phyloP scores from a whole-genome alignment of 306 rosid genomes.

The Ammopiptanthus mongolicus region DNA sequence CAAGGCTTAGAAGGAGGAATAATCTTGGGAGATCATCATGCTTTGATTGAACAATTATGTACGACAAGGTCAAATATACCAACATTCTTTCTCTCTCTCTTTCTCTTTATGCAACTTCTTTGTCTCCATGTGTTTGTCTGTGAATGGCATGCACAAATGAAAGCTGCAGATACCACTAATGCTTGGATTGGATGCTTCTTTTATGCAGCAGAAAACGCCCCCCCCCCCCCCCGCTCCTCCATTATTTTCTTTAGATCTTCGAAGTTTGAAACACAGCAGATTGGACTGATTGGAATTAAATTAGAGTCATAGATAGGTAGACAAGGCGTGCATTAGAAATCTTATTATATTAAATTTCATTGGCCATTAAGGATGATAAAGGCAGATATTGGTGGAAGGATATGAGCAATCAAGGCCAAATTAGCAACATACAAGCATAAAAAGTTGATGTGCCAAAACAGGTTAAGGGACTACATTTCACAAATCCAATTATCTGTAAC shows the following conservation, averaged over 20 bases:
- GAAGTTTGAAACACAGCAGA: conserved; percentile 15
- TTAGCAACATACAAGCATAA: conserved; percentile 36
- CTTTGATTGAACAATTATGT: conserved; percentile 58
- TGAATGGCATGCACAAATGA: conserved; percentile 67
- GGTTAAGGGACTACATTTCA: conserved; percentile 30
- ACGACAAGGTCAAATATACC: conserved; percentile 68
- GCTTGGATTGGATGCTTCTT: conserved; percentile 52
- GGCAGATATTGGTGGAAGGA: conserved; percentile 27
- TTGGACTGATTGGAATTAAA: conserved; percentile 30
- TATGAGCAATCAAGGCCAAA: conserved; percentile 17
- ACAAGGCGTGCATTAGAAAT: conserved; percentile 36
- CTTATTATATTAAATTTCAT: conserved; percentile 32
- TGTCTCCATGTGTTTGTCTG: conserved; percentile 64
- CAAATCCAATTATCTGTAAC: conserved; percentile 14
- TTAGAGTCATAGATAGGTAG: conserved; percentile 3
- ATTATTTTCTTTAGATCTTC: conserved; percentile 33
- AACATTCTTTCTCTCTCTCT: conserved; percentile 51
- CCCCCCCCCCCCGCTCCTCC: conserved; percentile 3
- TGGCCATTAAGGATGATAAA: not conserved
- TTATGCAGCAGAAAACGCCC: conserved; percentile 28
- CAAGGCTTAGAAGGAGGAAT: conserved; percentile 40
- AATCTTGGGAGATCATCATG: conserved; percentile 45
- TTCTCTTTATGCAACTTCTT: conserved; percentile 39
- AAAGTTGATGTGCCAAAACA: conserved; percentile 22
- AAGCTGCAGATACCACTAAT: conserved; percentile 65